Conservation (phyloP, 164 flowering plant genomes). For the Warburgia ugandensis region DNA sequence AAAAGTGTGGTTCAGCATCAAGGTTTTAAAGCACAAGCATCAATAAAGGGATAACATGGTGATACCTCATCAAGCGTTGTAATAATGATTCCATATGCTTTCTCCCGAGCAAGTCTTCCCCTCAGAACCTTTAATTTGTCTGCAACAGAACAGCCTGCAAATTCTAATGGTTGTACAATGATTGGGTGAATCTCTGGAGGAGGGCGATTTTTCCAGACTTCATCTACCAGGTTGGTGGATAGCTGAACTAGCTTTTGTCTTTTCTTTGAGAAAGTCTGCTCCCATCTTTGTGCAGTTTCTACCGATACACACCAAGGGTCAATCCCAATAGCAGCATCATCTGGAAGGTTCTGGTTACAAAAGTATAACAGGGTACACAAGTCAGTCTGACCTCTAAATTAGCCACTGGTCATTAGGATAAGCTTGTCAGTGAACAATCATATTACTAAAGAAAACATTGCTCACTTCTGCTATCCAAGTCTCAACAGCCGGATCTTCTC, state of each 20-base stretch:
- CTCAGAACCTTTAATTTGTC: conserved; percentile 79
- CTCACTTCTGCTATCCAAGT: conserved; percentile 90
- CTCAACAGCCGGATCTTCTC: conserved; percentile 82
- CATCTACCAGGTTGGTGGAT: conserved; percentile 70
- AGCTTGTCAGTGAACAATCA: not conserved
- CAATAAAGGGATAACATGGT: not conserved
- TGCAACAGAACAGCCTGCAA: conserved; percentile 61
- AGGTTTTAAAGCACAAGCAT: not conserved
- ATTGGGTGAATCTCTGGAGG: conserved; percentile 56
- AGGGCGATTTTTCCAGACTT: conserved; percentile 79
- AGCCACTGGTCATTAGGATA: no score
- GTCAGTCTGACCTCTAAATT: no score
- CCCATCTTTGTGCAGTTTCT: conserved; percentile 88
- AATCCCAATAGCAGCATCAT: conserved; percentile 60
- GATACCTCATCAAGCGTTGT: conserved; percentile 81
- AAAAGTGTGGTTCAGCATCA: not conserved
- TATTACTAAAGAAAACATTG: conserved; percentile 21
- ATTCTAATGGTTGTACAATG: conserved; percentile 60
- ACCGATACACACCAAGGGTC: conserved; percentile 92
- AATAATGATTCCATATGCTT: conserved; percentile 61
- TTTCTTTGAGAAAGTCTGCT: conserved; percentile 49
- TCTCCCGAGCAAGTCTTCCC: conserved; percentile 46
- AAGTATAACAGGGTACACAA: no score
- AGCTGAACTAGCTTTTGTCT: conserved; percentile 66
- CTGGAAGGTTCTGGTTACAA: conserved; percentile 70